Conservation (phyloP, 352 stramenopile species). For the Phytophthora palmivora region DNA sequence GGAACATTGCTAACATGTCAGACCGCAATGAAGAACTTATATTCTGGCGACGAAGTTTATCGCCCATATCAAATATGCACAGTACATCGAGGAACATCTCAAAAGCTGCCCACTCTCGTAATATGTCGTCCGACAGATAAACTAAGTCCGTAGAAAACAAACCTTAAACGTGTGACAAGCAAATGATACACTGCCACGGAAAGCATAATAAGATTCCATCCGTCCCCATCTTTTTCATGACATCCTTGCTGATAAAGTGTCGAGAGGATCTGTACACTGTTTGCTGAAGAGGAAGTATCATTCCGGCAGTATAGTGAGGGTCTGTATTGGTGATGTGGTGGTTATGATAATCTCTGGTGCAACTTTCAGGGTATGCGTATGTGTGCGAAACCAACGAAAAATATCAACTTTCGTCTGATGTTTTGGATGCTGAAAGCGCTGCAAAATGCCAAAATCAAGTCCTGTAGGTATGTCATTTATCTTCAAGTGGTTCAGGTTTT, state of each 20-base stretch:
- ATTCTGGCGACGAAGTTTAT: constrained; percentile 35
- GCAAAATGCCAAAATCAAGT: constrained; percentile 69
- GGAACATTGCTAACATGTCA: constrained; percentile 53
- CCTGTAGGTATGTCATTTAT: constrained; percentile 1
- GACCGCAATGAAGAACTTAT: constrained; percentile 40
- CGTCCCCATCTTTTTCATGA: constrained; percentile 39
- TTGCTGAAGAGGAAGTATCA: constrained; percentile 19
- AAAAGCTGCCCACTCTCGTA: constrained; percentile 49
- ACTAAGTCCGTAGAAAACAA: constrained; percentile 56
- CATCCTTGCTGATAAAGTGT: constrained; percentile 4
- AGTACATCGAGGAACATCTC: constrained; percentile 66
- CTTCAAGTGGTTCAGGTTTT: constrained; percentile 5
- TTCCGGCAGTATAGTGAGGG: neutral
- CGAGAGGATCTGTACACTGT: neutral
- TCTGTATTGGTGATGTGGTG: constrained; percentile 2
- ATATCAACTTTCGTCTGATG: constrained; percentile 12
- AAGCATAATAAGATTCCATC: constrained; percentile 60
- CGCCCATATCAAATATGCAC: constrained; percentile 52
- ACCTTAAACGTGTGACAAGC: constrained; percentile 62
- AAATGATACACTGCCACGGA: constrained; percentile 56
- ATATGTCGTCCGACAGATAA: constrained; percentile 7
- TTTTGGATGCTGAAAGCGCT: constrained; percentile 56
- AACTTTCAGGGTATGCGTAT: constrained; percentile 32
- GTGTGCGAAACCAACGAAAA: constrained; percentile 24
- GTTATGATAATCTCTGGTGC: neutral